Percentiles rank a stretch among this genome's conserved stretches.
Evolutionary conservation across 192 early-diverging fungal genomes (phyloP).

Genomic region (Coemansia sp.): DNA sequence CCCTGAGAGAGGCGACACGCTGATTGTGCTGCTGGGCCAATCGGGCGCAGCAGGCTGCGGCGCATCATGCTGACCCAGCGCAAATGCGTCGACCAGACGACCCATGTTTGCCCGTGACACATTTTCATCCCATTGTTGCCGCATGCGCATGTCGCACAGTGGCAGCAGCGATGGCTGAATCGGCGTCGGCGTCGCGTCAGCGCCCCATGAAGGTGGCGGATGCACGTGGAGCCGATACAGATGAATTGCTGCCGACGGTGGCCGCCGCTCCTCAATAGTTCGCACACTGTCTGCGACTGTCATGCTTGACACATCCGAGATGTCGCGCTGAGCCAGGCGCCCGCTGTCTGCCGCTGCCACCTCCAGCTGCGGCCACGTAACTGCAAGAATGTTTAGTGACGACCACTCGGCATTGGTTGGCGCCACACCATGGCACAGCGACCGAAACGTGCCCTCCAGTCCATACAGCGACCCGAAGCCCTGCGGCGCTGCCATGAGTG

Average conservation of each 20-base stretch:
- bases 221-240: slow-evolving; percentile 46
- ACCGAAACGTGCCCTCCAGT: slow-evolving; percentile 36
- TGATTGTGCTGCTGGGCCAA: slow-evolving; percentile 27
- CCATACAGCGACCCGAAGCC: slow-evolving; percentile 40
- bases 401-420: slow-evolving; percentile 54
- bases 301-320: slow-evolving; percentile 40
- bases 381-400: slow-evolving; percentile 48
- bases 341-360: slow-evolving; percentile 15
- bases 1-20: slow-evolving; percentile 47
- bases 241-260: slow-evolving; percentile 45
- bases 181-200: slow-evolving; percentile 14
- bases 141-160: slow-evolving; percentile 51
- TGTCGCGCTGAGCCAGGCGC: slow-evolving; percentile 48
- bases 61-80: slow-evolving; percentile 6
- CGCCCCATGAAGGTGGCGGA: slow-evolving; percentile 41
- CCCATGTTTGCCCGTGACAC: slow-evolving; percentile 38
- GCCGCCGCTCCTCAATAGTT: slow-evolving; percentile 26
- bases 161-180: slow-evolving; percentile 50
- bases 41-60: not conserved
- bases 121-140: slow-evolving; percentile 48
- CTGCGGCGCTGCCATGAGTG: slow-evolving; percentile 18
- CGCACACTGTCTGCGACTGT: slow-evolving; percentile 38
- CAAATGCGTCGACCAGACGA: slow-evolving; percentile 24
- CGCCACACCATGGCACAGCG: slow-evolving; percentile 42
- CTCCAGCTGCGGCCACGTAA: slow-evolving; percentile 52